A percentile compares a stretch with the other conserved stretches of the same genome.
Conservation (phyloP, 768 basidiomycete genomes). For the Termitomyces titanicus region DNA sequence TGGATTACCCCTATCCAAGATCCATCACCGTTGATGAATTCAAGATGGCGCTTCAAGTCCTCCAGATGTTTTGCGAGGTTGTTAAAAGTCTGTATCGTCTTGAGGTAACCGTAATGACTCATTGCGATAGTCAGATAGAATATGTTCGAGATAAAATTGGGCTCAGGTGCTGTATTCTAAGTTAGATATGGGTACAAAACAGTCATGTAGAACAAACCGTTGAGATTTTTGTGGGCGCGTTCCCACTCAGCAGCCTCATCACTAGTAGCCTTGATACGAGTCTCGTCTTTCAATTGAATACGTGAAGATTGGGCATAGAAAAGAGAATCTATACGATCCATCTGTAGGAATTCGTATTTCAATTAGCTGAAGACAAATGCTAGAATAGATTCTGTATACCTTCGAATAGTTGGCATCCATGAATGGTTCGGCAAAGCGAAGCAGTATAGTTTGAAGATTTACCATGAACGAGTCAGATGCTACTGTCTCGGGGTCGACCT, state of each 20-base stretch:
- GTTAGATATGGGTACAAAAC: not conserved
- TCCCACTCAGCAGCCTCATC: slow-evolving; percentile 81
- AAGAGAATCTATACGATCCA: slow-evolving; percentile 85
- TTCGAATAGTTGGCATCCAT: slow-evolving; percentile 91
- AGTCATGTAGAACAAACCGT: slow-evolving; percentile 30
- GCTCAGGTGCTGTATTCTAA: slow-evolving; percentile 44
- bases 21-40: slow-evolving; percentile 69
- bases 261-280: slow-evolving; percentile 88
- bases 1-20: slow-evolving; percentile 78
- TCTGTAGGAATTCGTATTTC: slow-evolving; percentile 36
- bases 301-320: slow-evolving; percentile 74
- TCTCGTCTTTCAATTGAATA: slow-evolving; percentile 83
- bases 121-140: slow-evolving; percentile 88
- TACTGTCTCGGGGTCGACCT: slow-evolving; percentile 85
- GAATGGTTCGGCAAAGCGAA: slow-evolving; percentile 89
- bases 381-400: slow-evolving; percentile 35
- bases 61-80: slow-evolving; percentile 72
- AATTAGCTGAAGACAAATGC: not conserved
- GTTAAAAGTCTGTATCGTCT: slow-evolving; percentile 73
- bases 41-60: slow-evolving; percentile 74
- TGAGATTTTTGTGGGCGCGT: slow-evolving; percentile 39
- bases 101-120: slow-evolving; percentile 85
- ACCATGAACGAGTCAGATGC: slow-evolving; percentile 91
- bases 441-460: slow-evolving; percentile 79
- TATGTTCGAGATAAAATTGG: slow-evolving; percentile 94